phyloP scores from a whole-genome alignment of 768 basidiomycete species.

The Boletus reticulatus region DNA sequence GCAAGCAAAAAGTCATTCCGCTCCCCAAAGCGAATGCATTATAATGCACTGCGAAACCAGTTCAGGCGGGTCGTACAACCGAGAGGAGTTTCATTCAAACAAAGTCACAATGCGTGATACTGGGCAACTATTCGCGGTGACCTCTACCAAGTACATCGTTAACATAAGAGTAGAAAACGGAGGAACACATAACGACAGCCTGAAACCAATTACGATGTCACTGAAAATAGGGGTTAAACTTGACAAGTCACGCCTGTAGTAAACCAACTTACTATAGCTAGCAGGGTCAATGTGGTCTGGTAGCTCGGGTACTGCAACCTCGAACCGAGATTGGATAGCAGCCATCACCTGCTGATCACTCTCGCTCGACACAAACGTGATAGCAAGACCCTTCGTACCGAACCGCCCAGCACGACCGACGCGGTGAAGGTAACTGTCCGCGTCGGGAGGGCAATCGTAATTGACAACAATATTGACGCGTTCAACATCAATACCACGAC shows the following conservation, averaged over 20 bases:
- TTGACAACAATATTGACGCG: slow-evolving; percentile 99
- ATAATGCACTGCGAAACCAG: no score
- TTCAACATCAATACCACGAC: slow-evolving; percentile 99
- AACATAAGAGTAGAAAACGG: slow-evolving; percentile 13
- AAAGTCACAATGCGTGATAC: slow-evolving; percentile 1
- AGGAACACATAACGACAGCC: slow-evolving; percentile 8
- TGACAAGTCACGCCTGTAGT: neutral
- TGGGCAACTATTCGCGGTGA: neutral
- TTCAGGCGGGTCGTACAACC: no score
- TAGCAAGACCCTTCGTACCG: slow-evolving; percentile 98
- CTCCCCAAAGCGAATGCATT: no score
- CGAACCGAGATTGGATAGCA: slow-evolving; percentile 93
- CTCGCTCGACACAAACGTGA: slow-evolving; percentile 94
- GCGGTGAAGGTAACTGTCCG: slow-evolving; percentile 97
- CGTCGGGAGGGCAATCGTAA: slow-evolving; percentile 96
- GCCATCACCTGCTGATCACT: slow-evolving; percentile 93
- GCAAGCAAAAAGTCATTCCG: no score
- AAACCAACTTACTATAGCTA: slow-evolving; percentile 78
- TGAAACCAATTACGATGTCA: slow-evolving; percentile 43
- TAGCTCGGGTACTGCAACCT: slow-evolving; percentile 93
- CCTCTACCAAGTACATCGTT: slow-evolving; percentile 23
- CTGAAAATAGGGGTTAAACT: slow-evolving; percentile 18
- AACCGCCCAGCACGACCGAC: slow-evolving; percentile 99
- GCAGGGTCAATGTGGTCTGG: slow-evolving; percentile 93
- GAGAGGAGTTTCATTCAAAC: slow-evolving; percentile 2